phyloP scores from a whole-genome alignment of 2,329 filamentous ascomycete genomes.

The Cyphellophora attinorum region DNA sequence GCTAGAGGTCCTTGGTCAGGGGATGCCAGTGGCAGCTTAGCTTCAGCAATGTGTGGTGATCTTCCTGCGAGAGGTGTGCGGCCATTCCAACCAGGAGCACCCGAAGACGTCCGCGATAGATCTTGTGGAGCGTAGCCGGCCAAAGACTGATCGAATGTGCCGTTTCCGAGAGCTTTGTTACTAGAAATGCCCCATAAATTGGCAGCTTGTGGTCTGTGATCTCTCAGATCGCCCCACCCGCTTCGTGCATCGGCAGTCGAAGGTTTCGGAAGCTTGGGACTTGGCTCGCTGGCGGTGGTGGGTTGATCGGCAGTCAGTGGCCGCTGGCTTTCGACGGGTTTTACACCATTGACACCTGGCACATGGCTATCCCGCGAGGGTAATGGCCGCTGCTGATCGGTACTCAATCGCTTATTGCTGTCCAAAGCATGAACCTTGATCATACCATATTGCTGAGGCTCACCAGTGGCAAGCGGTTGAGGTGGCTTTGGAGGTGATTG shows the following conservation, averaged over 20 bases:
- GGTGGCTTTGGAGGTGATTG: constrained; percentile 50
- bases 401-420: constrained; percentile 34
- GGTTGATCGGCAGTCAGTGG: constrained; percentile 7
- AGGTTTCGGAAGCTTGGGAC: constrained; percentile 12
- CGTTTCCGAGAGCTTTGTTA: constrained; percentile 51
- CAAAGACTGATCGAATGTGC: constrained; percentile 49
- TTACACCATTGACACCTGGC: not conserved
- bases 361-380: not conserved
- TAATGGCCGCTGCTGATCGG: not conserved
- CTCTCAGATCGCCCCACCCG: constrained; percentile 18
- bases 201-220: constrained; percentile 26
- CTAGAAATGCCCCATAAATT: constrained; percentile 52
- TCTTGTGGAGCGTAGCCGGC: constrained; percentile 38
- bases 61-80: constrained; percentile 16
- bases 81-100: constrained; percentile 25
- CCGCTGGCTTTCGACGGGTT: not conserved
- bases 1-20: constrained; percentile 28
- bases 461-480: constrained; percentile 46
- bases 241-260: constrained; percentile 10
- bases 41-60: constrained; percentile 12
- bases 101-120: constrained; percentile 30
- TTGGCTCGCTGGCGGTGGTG: constrained; percentile 7
- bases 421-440: constrained; percentile 53
- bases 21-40: constrained; percentile 23
- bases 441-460: constrained; percentile 51